Conservation (phyloP, 2,329 filamentous ascomycete genomes). For the Zarea fungicola region DNA sequence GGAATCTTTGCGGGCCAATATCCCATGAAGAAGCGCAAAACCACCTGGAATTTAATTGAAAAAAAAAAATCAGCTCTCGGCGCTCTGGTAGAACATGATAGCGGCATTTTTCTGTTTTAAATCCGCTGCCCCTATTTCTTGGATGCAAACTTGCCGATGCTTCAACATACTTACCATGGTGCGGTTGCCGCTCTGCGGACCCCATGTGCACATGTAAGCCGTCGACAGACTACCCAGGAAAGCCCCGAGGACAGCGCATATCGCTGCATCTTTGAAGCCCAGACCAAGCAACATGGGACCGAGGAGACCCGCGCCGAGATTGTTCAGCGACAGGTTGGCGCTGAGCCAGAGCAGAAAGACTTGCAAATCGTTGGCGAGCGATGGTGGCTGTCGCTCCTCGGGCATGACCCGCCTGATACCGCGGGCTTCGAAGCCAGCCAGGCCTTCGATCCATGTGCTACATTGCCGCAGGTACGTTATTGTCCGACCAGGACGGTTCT, state of each 20-base stretch:
- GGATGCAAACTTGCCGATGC: too few species aligned
- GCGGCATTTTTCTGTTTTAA: too few species aligned
- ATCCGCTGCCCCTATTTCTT: too few species aligned
- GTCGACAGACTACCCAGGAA: constrained; percentile 66
- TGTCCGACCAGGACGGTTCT: neutral
- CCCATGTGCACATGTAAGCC: constrained; percentile 73
- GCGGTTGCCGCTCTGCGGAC: constrained; percentile 66
- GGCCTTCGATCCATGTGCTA: constrained; percentile 24
- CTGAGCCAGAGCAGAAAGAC: constrained; percentile 39
- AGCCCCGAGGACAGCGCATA: constrained; percentile 72
- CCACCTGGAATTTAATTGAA: constrained; percentile 31
- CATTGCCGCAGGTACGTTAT: neutral
- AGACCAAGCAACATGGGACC: constrained; percentile 63
- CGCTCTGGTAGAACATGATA: neutral
- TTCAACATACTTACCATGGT: constrained; percentile 53
- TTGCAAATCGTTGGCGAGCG: constrained; percentile 30
- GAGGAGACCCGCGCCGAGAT: constrained; percentile 63
- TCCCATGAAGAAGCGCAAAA: constrained; percentile 74
- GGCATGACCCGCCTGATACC: constrained; percentile 35
- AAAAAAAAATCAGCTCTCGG: neutral
- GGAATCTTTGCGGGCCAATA: constrained; percentile 43
- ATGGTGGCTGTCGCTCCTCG: constrained; percentile 30
- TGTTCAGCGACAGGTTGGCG: constrained; percentile 40
- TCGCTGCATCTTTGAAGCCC: constrained; percentile 66
- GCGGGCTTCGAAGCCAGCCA: constrained; percentile 34